phyloP scores from a whole-genome alignment of 148 eudicot species.

The Arbutus unedo region DNA sequence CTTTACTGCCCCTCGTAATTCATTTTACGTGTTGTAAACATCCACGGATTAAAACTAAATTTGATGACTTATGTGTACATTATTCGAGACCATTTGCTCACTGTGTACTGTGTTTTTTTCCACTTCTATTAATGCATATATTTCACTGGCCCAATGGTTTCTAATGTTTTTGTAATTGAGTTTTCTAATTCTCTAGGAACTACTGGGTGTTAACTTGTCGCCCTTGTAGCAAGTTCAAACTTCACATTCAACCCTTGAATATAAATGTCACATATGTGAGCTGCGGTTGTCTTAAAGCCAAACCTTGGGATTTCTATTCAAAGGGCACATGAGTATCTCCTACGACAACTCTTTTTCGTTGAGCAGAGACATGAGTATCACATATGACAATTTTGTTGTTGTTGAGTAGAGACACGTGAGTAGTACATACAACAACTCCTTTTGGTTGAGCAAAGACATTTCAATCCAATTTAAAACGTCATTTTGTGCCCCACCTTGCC shows the following conservation, averaged over 20 bases:
- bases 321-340: neutral
- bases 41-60: neutral
- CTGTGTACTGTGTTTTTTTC: neutral
- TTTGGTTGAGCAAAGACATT: neutral
- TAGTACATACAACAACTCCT: neutral
- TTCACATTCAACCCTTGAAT: neutral
- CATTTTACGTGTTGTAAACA: neutral
- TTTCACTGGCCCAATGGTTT: neutral
- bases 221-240: neutral
- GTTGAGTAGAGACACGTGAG: neutral
- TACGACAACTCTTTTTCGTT: neutral
- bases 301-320: neutral
- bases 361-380: neutral
- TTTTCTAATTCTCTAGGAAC: neutral
- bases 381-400: neutral
- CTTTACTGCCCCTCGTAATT: neutral
- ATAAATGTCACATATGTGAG: neutral
- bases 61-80: neutral
- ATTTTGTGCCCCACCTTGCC: neutral
- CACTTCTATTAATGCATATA: neutral
- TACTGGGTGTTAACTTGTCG: neutral
- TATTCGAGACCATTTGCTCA: too few species aligned
- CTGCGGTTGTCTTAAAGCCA: neutral
- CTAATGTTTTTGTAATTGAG: neutral
- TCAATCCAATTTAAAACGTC: neutral